phyloP scores from a whole-genome alignment of 768 basidiomycete species.

The Lactarius evosmus region DNA sequence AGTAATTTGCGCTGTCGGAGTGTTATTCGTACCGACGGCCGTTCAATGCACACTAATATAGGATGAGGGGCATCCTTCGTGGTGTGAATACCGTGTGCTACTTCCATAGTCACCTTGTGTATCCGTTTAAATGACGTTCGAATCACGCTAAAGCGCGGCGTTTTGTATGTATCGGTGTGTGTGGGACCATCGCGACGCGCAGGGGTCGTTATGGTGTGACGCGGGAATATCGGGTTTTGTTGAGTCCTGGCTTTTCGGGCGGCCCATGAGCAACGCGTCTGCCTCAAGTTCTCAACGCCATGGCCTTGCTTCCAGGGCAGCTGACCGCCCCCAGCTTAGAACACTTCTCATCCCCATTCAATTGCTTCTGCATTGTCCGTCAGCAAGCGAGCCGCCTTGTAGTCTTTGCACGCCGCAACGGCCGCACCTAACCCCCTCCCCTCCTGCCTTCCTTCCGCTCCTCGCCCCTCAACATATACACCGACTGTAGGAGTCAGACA shows the following conservation, averaged over 20 bases:
- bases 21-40: not conserved
- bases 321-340: not conserved
- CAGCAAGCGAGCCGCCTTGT: not conserved
- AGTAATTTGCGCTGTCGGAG: constrained; percentile 4
- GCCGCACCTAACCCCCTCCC: not conserved
- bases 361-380: not conserved
- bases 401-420: not conserved
- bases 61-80: not conserved
- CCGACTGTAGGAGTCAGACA: not conserved
- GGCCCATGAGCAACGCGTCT: constrained; percentile 11
- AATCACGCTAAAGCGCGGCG: constrained; percentile 1
- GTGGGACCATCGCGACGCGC: not conserved
- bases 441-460: not conserved
- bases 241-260: constrained; percentile 7
- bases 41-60: not conserved
- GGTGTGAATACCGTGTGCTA: not conserved
- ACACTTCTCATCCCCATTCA: not conserved
- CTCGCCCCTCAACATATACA: not conserved
- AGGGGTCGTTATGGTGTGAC: not conserved
- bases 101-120: not conserved
- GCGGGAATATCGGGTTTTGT: constrained; percentile 16
- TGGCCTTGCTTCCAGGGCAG: constrained; percentile 5
- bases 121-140: not conserved
- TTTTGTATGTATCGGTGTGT: not conserved
- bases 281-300: constrained; percentile 18